Conservation (phyloP, 179 eudicot species). For the Vitellaria paradoxa region DNA sequence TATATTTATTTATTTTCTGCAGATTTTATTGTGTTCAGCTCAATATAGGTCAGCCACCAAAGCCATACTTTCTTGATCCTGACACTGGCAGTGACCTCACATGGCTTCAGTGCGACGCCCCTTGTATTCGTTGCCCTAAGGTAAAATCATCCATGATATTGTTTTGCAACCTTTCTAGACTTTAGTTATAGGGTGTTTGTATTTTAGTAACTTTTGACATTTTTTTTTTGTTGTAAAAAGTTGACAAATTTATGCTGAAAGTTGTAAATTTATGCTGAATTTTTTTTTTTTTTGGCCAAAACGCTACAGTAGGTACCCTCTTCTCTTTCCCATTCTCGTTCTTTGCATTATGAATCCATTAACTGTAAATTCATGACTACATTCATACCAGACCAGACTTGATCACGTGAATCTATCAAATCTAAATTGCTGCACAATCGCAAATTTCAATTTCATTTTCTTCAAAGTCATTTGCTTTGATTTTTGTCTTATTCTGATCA, state of each 20-base stretch:
- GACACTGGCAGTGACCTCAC: constrained; percentile 99
- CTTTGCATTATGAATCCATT: neutral
- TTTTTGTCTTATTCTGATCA: neutral
- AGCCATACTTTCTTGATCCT: constrained; percentile 87
- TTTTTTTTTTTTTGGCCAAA: too few species aligned
- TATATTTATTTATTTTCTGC: constrained; percentile 19
- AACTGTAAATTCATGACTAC: neutral
- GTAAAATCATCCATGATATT: constrained; percentile 17
- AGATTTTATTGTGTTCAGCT: constrained; percentile 74
- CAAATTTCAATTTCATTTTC: neutral
- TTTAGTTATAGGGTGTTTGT: too few species aligned
- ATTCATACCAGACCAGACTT: neutral
- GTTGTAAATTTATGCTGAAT: too few species aligned
- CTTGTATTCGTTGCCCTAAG: constrained; percentile 50
- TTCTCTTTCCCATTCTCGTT: neutral
- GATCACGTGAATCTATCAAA: neutral
- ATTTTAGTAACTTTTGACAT: too few species aligned
- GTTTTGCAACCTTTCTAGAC: too few species aligned
- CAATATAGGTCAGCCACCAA: constrained; percentile 76
- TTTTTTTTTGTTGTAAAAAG: too few species aligned
- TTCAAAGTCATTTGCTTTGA: neutral
- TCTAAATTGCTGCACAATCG: too few species aligned
- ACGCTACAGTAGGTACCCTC: too few species aligned
- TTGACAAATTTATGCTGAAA: neutral
- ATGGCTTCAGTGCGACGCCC: constrained; percentile 98